Conservation (phyloP, 2,329 filamentous ascomycete species). For the Paracamarosporium sp. region DNA sequence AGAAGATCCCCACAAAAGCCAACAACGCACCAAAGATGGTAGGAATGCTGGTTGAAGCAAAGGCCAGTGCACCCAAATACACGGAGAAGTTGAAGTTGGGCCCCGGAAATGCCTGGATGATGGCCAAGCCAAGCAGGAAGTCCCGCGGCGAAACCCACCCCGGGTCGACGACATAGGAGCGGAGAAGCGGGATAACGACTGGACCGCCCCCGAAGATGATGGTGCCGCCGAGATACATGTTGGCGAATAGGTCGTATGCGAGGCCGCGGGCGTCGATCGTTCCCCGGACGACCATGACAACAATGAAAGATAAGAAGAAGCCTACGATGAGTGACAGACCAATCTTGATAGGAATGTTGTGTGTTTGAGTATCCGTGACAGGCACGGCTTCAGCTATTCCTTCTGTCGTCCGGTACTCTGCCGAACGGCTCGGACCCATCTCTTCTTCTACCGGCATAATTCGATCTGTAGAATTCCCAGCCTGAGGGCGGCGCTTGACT, state of each 20-base stretch:
- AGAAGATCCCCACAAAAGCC: conserved; percentile 50
- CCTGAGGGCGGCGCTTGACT: conserved; percentile 26
- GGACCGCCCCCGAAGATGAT: conserved; percentile 57
- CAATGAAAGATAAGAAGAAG: conserved; percentile 63
- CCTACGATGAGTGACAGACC: conserved; percentile 46
- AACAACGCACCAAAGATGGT: conserved; percentile 45
- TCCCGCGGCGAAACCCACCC: conserved; percentile 75
- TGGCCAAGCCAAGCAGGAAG: conserved; percentile 74
- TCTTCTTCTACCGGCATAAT: not conserved
- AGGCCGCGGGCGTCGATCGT: conserved; percentile 51
- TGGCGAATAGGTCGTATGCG: conserved; percentile 69
- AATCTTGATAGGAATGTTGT: conserved; percentile 46
- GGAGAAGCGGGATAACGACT: conserved; percentile 53
- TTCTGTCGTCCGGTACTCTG: not conserved
- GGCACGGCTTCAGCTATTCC: not conserved
- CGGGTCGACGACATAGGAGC: conserved; percentile 64
- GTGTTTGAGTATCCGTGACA: conserved; percentile 32
- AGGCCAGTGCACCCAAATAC: conserved; percentile 49
- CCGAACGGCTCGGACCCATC: not conserved
- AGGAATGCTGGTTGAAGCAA: conserved; percentile 33
- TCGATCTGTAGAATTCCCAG: conserved; percentile 25
- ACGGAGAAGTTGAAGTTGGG: conserved; percentile 64
- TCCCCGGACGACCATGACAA: conserved; percentile 60
- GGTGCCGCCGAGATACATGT: conserved; percentile 76
- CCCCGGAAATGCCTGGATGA: conserved; percentile 74